phyloP scores from a whole-genome alignment of 129 eudicot species.

The Flaveria robusta region DNA sequence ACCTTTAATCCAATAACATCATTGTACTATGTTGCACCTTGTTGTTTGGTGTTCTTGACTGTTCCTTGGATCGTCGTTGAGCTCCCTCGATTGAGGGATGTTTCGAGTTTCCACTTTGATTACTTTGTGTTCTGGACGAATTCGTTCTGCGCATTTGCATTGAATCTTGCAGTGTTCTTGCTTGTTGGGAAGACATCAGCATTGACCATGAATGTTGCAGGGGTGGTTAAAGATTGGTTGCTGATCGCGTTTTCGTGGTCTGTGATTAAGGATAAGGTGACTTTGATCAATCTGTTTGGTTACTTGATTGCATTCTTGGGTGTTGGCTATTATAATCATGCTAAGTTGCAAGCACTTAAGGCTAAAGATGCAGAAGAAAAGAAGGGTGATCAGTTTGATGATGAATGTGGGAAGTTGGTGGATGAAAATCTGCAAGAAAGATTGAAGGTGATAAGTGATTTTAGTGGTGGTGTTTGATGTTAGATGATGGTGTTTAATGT shows the following conservation, averaged over 20 bases:
- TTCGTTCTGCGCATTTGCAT: slow-evolving; percentile 64
- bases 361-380: slow-evolving; percentile 53
- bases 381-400: slow-evolving; percentile 36
- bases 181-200: slow-evolving; percentile 91
- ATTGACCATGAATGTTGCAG: slow-evolving; percentile 88
- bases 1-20: slow-evolving; percentile 65
- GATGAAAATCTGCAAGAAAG: slow-evolving; percentile 27
- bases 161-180: slow-evolving; percentile 77
- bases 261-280: slow-evolving; percentile 75
- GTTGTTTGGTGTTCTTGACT: slow-evolving; percentile 58
- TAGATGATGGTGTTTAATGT: background rate
- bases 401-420: slow-evolving; percentile 39
- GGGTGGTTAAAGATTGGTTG: slow-evolving; percentile 87
- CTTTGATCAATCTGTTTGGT: slow-evolving; percentile 62
- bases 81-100: slow-evolving; percentile 49
- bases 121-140: slow-evolving; percentile 58
- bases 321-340: slow-evolving; percentile 60
- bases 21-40: slow-evolving; percentile 71
- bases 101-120: slow-evolving; percentile 53
- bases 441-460: slow-evolving; percentile 9
- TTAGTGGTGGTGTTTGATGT: background rate
- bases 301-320: slow-evolving; percentile 71
- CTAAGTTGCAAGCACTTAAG: slow-evolving; percentile 48
- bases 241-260: slow-evolving; percentile 84
- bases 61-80: slow-evolving; percentile 64